These are phyloP conservation scores for Geoglossum cookeanum DNA, from an alignment of 2,329 filamentous ascomycete species.

Conservation along the genomic window DNA sequence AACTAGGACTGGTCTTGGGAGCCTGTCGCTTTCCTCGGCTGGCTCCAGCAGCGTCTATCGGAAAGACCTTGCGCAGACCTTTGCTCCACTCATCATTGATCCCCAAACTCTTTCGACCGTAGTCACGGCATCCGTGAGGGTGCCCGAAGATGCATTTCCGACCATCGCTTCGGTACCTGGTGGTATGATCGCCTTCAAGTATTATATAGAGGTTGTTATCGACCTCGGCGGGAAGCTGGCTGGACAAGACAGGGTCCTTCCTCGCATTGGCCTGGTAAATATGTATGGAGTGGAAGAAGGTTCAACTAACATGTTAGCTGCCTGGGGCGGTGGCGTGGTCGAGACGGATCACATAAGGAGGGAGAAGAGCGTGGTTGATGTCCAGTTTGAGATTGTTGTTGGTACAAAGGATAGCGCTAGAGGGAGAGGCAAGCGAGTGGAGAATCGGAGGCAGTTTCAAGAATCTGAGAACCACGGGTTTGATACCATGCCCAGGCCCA, in stretches of 20 bases:
- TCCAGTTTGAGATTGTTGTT: slow-evolving; percentile 69
- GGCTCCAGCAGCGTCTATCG: slow-evolving; percentile 84
- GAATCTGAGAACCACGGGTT: slow-evolving; percentile 6
- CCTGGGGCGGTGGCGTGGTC: slow-evolving; percentile 50
- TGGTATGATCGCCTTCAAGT: slow-evolving; percentile 87
- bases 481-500: background rate
- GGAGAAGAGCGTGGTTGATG: slow-evolving; percentile 80
- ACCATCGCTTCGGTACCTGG: slow-evolving; percentile 81
- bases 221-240: slow-evolving; percentile 77
- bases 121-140: slow-evolving; percentile 63
- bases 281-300: slow-evolving; percentile 16
- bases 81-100: slow-evolving; percentile 75
- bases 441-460: slow-evolving; percentile 13
- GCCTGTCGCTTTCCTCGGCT: slow-evolving; percentile 68
- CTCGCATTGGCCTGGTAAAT: slow-evolving; percentile 32
- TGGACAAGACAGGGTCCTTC: slow-evolving; percentile 48
- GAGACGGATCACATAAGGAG: slow-evolving; percentile 74
- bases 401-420: slow-evolving; percentile 63
- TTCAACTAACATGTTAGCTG: slow-evolving; percentile 6
- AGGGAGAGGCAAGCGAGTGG: slow-evolving; percentile 23
- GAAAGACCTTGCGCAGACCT: slow-evolving; percentile 80
- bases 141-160: slow-evolving; percentile 81
- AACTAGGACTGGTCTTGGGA: slow-evolving; percentile 70
- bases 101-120: slow-evolving; percentile 58
- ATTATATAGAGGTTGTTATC: slow-evolving; percentile 80